These are phyloP conservation scores for Vigna radiata DNA, from an alignment of 306 rosid species.

Conservation along the genomic window DNA sequence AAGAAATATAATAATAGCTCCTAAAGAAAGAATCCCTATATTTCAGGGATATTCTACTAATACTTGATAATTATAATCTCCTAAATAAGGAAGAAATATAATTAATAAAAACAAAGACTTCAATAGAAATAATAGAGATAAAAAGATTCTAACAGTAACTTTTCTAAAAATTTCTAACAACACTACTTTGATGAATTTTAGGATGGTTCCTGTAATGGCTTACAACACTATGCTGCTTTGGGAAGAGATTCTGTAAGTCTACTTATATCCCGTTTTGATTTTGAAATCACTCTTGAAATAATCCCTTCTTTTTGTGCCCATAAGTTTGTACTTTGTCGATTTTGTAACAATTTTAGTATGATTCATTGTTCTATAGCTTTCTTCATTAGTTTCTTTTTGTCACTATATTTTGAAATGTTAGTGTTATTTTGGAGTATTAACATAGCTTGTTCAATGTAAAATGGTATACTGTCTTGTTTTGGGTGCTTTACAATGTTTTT, in stretches of 20 bases:
- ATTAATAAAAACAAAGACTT: too few relatives aligned
- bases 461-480: conserved; percentile 2
- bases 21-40: too few relatives aligned
- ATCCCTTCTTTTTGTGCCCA: background rate
- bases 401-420: conserved; percentile 11
- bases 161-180: conserved; percentile 30
- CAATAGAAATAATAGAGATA: too few relatives aligned
- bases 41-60: too few relatives aligned
- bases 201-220: conserved; percentile 95
- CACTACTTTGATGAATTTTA: conserved; percentile 43
- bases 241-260: conserved; percentile 79
- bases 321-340: conserved; percentile 19
- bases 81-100: too few relatives aligned
- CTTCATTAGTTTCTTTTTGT: conserved; percentile 8
- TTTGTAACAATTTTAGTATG: conserved; percentile 31
- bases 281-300: conserved; percentile 17
- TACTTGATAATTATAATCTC: too few relatives aligned
- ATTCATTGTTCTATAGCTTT: conserved; percentile 13
- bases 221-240: conserved; percentile 90
- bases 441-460: background rate
- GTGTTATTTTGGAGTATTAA: background rate
- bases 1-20: too few relatives aligned
- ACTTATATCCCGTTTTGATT: conserved; percentile 20
- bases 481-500: conserved; percentile 5
- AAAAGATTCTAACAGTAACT: background rate